Percentiles rank a stretch among this genome's conserved stretches.
These are phyloP conservation scores for Cadophora luteo-olivacea DNA, from an alignment of 2,329 filamentous ascomycete species.

Conservation along the genomic window DNA sequence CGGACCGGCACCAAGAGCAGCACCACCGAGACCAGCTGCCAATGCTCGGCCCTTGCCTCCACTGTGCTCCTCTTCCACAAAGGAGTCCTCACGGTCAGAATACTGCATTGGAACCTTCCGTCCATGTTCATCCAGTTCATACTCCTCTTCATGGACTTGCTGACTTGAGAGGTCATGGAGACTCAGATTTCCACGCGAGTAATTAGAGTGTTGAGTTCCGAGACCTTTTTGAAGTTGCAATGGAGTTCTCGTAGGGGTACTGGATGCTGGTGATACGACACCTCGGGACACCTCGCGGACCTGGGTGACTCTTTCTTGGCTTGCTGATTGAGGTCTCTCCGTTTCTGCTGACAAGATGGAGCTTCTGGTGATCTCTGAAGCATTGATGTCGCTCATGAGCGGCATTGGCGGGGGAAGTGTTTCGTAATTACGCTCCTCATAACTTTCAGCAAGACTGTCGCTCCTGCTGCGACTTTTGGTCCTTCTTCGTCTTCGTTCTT, in stretches of 20 bases:
- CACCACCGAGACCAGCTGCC: slow-evolving; percentile 40
- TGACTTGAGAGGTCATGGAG: slow-evolving; percentile 52
- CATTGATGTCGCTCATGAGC: slow-evolving; percentile 82
- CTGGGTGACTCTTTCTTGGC: slow-evolving; percentile 61
- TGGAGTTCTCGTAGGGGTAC: slow-evolving; percentile 66
- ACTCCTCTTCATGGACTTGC: slow-evolving; percentile 47
- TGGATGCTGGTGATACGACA: slow-evolving; percentile 64
- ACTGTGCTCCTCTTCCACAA: slow-evolving; percentile 43
- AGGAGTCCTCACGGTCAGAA: slow-evolving; percentile 36
- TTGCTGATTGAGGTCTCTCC: slow-evolving; percentile 73
- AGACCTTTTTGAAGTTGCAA: slow-evolving; percentile 62
- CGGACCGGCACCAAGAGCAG: slow-evolving; percentile 46
- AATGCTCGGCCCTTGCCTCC: slow-evolving; percentile 37
- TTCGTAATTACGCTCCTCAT: slow-evolving; percentile 59
- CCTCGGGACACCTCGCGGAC: slow-evolving; percentile 69
- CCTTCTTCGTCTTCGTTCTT: slow-evolving; percentile 49
- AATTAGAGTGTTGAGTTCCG: slow-evolving; percentile 66
- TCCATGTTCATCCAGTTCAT: slow-evolving; percentile 45
- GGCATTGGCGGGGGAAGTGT: slow-evolving; percentile 83
- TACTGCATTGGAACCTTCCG: slow-evolving; percentile 42
- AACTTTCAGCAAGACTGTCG: slow-evolving; percentile 54
- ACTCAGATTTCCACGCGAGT: slow-evolving; percentile 55
- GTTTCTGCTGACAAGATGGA: slow-evolving; percentile 86
- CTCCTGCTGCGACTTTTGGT: slow-evolving; percentile 55
- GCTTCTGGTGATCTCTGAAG: slow-evolving; percentile 85